A percentile compares a stretch with the other conserved stretches of the same genome.
Evolutionary conservation across 371 early-diverging fungal genomes (phyloP).

Genomic region (Mucor irregularis): DNA sequence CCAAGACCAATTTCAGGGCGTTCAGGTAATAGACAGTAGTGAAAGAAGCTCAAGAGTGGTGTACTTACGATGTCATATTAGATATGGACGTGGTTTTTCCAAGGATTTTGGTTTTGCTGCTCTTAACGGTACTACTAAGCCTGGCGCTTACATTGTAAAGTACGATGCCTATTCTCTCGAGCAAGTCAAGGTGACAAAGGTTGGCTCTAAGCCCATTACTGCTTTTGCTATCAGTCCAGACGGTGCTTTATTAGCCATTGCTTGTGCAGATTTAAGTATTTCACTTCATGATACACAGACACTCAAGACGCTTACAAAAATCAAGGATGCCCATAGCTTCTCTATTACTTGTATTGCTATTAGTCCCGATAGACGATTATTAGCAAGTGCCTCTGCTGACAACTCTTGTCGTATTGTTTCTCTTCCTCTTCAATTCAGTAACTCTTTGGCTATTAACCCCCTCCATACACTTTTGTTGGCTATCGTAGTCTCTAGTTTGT

Average conservation of each 20-base stretch:
- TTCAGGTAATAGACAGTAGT: slow-evolving; percentile 38
- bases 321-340: slow-evolving; percentile 63
- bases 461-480: slow-evolving; percentile 39
- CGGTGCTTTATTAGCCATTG: slow-evolving; percentile 62
- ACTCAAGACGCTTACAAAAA: slow-evolving; percentile 46
- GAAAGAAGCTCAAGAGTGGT: neutral
- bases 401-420: slow-evolving; percentile 56
- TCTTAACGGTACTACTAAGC: slow-evolving; percentile 28
- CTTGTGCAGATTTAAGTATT: slow-evolving; percentile 56
- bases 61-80: slow-evolving; percentile 17
- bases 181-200: slow-evolving; percentile 16
- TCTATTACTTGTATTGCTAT: slow-evolving; percentile 69
- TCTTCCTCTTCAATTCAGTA: slow-evolving; percentile 58
- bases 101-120: slow-evolving; percentile 45
- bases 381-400: slow-evolving; percentile 72
- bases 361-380: slow-evolving; percentile 51
- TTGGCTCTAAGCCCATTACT: slow-evolving; percentile 41
- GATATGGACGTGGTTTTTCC: slow-evolving; percentile 52
- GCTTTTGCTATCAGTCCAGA: slow-evolving; percentile 48
- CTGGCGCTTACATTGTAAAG: slow-evolving; percentile 30
- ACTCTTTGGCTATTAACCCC: slow-evolving; percentile 26
- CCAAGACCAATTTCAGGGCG: slow-evolving; percentile 46
- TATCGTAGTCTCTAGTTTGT: slow-evolving; percentile 23
- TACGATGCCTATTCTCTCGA: slow-evolving; percentile 47
- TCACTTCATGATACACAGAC: slow-evolving; percentile 54